Conservation (phyloP, 305 asterid genomes). For the Stenogyne calaminthoides region DNA sequence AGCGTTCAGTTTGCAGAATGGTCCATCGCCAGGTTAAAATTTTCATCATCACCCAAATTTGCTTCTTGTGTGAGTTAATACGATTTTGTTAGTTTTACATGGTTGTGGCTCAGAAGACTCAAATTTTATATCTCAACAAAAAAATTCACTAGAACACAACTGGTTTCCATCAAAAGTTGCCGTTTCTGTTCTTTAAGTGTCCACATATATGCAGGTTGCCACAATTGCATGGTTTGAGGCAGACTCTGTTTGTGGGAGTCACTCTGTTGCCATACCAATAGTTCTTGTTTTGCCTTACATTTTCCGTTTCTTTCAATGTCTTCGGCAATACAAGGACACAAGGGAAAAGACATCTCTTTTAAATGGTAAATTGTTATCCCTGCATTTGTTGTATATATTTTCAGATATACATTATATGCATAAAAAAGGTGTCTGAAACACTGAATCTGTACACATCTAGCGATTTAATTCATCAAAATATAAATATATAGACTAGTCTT, state of each 20-base stretch:
- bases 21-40: slow-evolving; percentile 87
- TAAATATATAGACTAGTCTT: background rate
- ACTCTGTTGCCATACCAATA: slow-evolving; percentile 86
- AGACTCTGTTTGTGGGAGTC: slow-evolving; percentile 98
- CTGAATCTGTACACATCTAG: background rate
- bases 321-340: slow-evolving; percentile 93
- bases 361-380: slow-evolving; percentile 60
- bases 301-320: slow-evolving; percentile 95
- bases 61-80: slow-evolving; percentile 12
- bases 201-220: slow-evolving; percentile 76
- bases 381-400: slow-evolving; percentile 12
- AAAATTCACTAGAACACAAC: slow-evolving; percentile 7
- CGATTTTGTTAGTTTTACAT: slow-evolving; percentile 15
- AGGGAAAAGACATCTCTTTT: slow-evolving; percentile 78
- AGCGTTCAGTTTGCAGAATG: slow-evolving; percentile 98
- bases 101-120: slow-evolving; percentile 16
- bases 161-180: slow-evolving; percentile 25
- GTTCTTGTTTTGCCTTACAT: slow-evolving; percentile 93
- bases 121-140: slow-evolving; percentile 6
- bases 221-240: slow-evolving; percentile 99
- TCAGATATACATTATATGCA: background rate
- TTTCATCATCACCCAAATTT: slow-evolving; percentile 25
- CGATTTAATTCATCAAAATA: background rate
- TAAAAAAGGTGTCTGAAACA: slow-evolving; percentile 1
- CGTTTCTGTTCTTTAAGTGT: slow-evolving; percentile 34